phyloP scores from a whole-genome alignment of 768 basidiomycete species.

The Coprinopsis sp. region DNA sequence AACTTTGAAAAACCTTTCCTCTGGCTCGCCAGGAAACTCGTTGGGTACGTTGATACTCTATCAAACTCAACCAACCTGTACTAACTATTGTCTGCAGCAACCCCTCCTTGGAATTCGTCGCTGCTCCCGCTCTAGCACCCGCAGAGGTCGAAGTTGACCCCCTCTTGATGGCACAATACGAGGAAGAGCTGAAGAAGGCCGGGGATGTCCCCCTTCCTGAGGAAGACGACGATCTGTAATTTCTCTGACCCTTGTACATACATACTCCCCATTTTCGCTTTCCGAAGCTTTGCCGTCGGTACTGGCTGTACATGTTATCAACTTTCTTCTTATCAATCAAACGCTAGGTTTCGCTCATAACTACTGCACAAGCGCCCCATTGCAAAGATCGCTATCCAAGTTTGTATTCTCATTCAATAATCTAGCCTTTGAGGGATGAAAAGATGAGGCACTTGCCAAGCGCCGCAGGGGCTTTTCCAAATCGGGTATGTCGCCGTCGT shows the following conservation, averaged over 20 bases:
- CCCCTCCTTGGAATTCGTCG: conserved; percentile 86
- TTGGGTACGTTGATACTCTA: conserved; percentile 60
- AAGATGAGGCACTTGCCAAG: too few relatives aligned
- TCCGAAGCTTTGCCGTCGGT: too few relatives aligned
- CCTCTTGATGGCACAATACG: conserved; percentile 73
- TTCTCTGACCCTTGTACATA: too few relatives aligned
- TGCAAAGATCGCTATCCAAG: too few relatives aligned
- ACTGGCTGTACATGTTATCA: too few relatives aligned
- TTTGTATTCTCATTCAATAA: too few relatives aligned
- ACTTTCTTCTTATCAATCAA: too few relatives aligned
- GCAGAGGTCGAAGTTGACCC: conserved; percentile 87
- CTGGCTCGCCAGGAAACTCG: conserved; percentile 97
- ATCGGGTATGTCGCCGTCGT: conserved; percentile 1
- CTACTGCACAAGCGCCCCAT: too few relatives aligned
- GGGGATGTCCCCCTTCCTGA: conserved; percentile 93
- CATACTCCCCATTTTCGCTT: too few relatives aligned
- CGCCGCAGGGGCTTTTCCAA: too few relatives aligned
- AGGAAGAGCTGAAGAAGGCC: conserved; percentile 77
- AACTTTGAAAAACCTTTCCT: conserved; percentile 99
- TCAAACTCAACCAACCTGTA: conserved; percentile 5
- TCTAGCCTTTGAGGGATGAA: too few relatives aligned
- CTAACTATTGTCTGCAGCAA: conserved; percentile 48
- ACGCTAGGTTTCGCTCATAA: too few relatives aligned
- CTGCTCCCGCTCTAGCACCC: conserved; percentile 91
- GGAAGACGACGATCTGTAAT: conserved; percentile 85